phyloP scores from a whole-genome alignment of 345 rosid species.

The Raphanus raphanistrum region DNA sequence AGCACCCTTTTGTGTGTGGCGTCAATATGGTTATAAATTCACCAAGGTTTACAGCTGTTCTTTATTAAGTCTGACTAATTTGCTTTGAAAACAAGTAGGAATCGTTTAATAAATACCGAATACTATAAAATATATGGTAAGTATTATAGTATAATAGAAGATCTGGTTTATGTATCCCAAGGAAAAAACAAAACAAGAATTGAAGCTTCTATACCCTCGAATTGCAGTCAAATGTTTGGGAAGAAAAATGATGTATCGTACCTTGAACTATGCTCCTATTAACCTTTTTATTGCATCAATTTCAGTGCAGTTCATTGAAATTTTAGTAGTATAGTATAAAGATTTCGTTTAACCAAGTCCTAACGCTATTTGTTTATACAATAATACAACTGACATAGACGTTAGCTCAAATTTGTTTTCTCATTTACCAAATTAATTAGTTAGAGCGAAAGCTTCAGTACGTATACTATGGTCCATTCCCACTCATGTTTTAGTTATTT shows the following conservation, averaged over 20 bases:
- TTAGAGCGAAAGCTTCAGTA: not conserved
- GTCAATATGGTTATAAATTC: constrained; percentile 19
- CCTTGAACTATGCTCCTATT: constrained; percentile 42
- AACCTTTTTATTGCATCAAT: constrained; percentile 40
- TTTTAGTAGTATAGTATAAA: not conserved
- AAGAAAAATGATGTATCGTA: constrained; percentile 43
- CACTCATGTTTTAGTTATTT: not conserved
- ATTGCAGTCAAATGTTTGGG: constrained; percentile 49
- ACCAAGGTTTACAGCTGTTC: constrained; percentile 36
- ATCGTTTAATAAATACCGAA: constrained; percentile 27
- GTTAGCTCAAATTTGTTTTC: constrained; percentile 13
- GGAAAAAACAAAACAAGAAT: constrained; percentile 45
- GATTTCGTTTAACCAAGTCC: not conserved
- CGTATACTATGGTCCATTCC: not conserved
- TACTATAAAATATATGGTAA: constrained; percentile 12
- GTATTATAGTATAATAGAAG: constrained; percentile 19
- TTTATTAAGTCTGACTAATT: constrained; percentile 21
- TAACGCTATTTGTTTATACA: not conserved
- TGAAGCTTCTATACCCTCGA: constrained; percentile 48
- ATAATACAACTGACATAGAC: not conserved
- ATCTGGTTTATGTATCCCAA: constrained; percentile 44
- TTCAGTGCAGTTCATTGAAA: constrained; percentile 37
- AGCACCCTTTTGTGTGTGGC: constrained; percentile 2
- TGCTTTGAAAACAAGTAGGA: constrained; percentile 35
- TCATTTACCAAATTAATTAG: not conserved